Evolutionary conservation across 163 green algal species (phyloP).

Genomic region (Scenedesmus sp.): DNA sequence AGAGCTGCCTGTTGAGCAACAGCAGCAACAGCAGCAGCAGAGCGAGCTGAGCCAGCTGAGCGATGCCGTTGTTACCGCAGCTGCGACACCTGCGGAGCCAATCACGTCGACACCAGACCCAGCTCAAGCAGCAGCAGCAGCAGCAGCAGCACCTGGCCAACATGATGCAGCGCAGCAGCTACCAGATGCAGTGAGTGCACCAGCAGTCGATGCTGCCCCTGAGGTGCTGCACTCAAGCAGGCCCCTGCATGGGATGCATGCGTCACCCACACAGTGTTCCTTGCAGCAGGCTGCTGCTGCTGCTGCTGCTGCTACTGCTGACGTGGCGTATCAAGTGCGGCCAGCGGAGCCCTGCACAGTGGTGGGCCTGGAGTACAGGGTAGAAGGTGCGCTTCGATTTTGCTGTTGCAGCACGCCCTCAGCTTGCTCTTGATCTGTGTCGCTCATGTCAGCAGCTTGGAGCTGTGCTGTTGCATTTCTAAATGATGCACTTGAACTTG

Average conservation of each 20-base stretch:
- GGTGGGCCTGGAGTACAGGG: conserved; percentile 37
- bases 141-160: not conserved
- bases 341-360: conserved; percentile 49
- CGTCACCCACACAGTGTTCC: not conserved
- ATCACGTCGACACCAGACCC: not conserved
- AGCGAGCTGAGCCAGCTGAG: not conserved
- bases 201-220: not conserved
- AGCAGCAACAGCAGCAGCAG: not conserved
- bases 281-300: not conserved
- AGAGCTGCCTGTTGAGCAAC: not conserved
- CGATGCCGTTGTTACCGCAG: not conserved
- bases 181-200: not conserved
- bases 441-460: no score
- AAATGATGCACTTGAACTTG: no score
- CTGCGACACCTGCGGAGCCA: not conserved
- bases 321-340: conserved; percentile 15
- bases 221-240: not conserved
- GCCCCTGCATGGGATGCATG: not conserved
- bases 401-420: not conserved
- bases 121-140: not conserved
- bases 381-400: conserved; percentile 13
- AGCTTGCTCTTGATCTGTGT: not conserved
- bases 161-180: not conserved
- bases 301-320: conserved; percentile 12
- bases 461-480: no score